These are phyloP conservation scores for Phoma sp. DNA, from an alignment of 2,329 filamentous ascomycete genomes.

Conservation along the genomic window DNA sequence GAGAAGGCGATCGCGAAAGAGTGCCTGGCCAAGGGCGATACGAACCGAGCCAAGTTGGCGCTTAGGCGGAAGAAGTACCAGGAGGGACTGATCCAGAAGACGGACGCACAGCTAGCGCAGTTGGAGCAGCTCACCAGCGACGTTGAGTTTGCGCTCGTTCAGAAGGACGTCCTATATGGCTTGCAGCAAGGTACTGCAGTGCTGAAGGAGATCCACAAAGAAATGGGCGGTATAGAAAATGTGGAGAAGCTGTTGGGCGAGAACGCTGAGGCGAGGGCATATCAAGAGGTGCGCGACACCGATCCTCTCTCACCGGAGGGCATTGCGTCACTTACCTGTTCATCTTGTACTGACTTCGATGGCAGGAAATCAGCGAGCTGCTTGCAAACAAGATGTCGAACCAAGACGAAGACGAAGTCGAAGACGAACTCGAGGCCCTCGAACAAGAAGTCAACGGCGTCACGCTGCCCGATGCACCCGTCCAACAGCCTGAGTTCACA, in stretches of 20 bases:
- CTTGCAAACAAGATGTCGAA: slow-evolving; percentile 87
- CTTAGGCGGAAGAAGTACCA: slow-evolving; percentile 97
- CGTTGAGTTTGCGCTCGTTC: slow-evolving; percentile 95
- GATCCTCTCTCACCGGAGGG: background rate
- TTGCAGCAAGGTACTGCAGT: slow-evolving; percentile 91
- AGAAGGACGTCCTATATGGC: slow-evolving; percentile 94
- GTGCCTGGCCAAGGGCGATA: slow-evolving; percentile 82
- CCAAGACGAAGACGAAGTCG: slow-evolving; percentile 96
- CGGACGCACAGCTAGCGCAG: slow-evolving; percentile 91
- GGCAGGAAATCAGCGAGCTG: slow-evolving; percentile 89
- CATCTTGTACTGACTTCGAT: slow-evolving; percentile 6
- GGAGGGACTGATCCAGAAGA: slow-evolving; percentile 85
- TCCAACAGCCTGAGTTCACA: slow-evolving; percentile 39
- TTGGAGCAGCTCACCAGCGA: slow-evolving; percentile 86
- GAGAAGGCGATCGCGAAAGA: slow-evolving; percentile 87
- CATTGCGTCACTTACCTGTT: too few relatives aligned
- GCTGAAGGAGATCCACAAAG: slow-evolving; percentile 86
- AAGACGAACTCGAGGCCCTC: slow-evolving; percentile 88
- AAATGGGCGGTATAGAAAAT: slow-evolving; percentile 94
- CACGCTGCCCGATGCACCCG: slow-evolving; percentile 52
- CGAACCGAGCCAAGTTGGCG: slow-evolving; percentile 81
- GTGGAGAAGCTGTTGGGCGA: slow-evolving; percentile 97
- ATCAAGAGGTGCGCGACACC: slow-evolving; percentile 73
- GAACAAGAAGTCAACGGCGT: slow-evolving; percentile 67
- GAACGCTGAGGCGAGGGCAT: slow-evolving; percentile 86